Base-by-base conservation (phyloP, 495 filamentous ascomycete species). In the Lasiosphaeria hispida region DNA sequence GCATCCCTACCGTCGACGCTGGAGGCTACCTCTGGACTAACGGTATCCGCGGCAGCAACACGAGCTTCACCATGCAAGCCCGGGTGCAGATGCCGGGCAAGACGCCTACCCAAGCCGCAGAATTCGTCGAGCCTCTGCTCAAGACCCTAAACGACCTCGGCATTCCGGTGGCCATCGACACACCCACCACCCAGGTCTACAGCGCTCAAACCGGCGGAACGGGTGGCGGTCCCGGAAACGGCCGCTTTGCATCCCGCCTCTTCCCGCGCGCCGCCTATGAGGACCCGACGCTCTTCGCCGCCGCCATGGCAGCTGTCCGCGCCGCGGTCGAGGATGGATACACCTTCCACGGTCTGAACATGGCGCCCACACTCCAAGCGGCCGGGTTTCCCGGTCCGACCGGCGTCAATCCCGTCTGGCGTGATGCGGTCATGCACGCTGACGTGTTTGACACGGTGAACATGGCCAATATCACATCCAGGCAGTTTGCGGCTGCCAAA, bases 401-500 rank as follows among this genome's bases (percentile, higher is more conserved):
- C 7, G 78, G 73, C 38, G 75, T 81, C 4, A 82, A 81, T 63
- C 83, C 82, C 0, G 80, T 80, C 4, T 85, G 77, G 76, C 75
- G 83, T 23, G 59, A 74, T 0, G 72, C 76, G 10, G 69, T 81
- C 10, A 75, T 84, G 77, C 84, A 85, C 60, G 77, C 77, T 19
- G 80, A 83, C 64, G 60, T 77, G 4, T 66, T 73, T 53, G 64
- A 69, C 18, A 2, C 42, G 4, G 38, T 47, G 35, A 60, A 62
- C 42, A 33, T 67, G 17, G 63, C n/a, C n/a, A 50, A 61, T 4
- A 47, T 65, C 17, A 62, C 64, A 10, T 54, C 71, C 35, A 23
- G n/a, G 15, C 45, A 67, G 50, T 63, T 63, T 14, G 39, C 48
- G 7, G 60, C 48, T 14, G 65, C 65, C 8, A 63, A 69, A 40